Evolutionary conservation across 129 eudicot species (phyloP).

Genomic region (Cynara cardunculus): DNA sequence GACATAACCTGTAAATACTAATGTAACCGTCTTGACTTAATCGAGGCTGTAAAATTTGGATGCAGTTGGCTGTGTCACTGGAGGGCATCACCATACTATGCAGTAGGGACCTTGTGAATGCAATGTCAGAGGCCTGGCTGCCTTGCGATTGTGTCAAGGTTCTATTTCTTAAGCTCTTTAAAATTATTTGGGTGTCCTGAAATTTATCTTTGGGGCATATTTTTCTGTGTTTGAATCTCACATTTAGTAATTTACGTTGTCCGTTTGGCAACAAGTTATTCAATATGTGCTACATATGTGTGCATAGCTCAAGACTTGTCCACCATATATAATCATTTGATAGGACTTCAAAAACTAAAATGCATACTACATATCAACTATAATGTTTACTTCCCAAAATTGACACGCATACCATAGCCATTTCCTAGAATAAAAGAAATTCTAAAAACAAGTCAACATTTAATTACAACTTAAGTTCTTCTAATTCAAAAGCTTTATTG

Average conservation of each 20-base stretch:
- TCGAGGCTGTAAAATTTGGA: neutral
- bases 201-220: neutral
- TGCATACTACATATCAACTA: neutral
- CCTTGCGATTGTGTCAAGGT: slow-evolving; percentile 8
- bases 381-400: neutral
- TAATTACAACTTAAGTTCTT: neutral
- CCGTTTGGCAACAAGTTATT: neutral
- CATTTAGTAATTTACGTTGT: neutral
- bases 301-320: neutral
- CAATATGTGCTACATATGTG: neutral
- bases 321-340: neutral
- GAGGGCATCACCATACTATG: neutral
- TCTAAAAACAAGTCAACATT: neutral
- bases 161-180: neutral
- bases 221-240: neutral
- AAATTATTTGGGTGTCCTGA: neutral
- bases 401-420: neutral
- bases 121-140: neutral
- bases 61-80: slow-evolving; percentile 7
- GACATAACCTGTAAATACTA: neutral
- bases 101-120: neutral
- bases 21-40: neutral
- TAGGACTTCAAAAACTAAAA: neutral
- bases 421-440: neutral
- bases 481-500: neutral